phyloP scores from a whole-genome alignment of 352 stramenopile genomes.

The Pythium chondricola region DNA sequence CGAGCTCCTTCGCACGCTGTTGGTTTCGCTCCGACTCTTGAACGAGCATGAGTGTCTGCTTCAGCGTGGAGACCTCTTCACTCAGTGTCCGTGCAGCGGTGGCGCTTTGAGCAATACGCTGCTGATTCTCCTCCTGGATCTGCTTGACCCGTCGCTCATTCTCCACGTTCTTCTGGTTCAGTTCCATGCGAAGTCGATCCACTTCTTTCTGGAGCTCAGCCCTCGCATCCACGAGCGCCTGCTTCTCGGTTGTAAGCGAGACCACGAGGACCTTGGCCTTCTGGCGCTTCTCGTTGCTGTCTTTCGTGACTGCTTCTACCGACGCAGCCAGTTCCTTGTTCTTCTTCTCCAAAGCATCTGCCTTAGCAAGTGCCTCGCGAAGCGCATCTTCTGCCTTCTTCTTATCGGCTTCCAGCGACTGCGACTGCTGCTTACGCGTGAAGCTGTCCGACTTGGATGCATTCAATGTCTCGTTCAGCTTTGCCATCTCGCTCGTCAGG shows the following conservation, averaged over 20 bases:
- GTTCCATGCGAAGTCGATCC: conserved; percentile 64
- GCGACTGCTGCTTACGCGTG: conserved; percentile 33
- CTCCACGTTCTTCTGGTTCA: conserved; percentile 72
- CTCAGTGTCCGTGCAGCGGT: conserved; percentile 40
- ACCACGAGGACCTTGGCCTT: conserved; percentile 68
- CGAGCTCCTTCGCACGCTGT: conserved; percentile 60
- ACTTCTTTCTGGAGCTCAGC: conserved; percentile 55
- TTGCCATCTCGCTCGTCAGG: conserved; percentile 29
- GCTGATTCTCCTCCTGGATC: conserved; percentile 48
- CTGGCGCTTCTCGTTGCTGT: conserved; percentile 60
- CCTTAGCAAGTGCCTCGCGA: conserved; percentile 30
- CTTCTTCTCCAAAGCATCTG: conserved; percentile 40
- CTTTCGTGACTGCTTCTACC: conserved; percentile 40
- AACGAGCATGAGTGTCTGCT: conserved; percentile 46
- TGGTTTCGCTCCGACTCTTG: conserved; percentile 70
- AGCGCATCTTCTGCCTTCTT: conserved; percentile 34
- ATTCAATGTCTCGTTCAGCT: conserved; percentile 35
- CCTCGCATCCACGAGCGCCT: conserved; percentile 35
- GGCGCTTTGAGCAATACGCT: conserved; percentile 35
- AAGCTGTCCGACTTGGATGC: conserved; percentile 38
- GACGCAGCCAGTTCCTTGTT: conserved; percentile 40
- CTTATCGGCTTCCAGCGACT: conserved; percentile 35
- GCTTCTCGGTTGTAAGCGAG: conserved; percentile 60
- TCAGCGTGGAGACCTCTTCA: conserved; percentile 54
- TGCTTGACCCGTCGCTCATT: conserved; percentile 59